These are phyloP conservation scores for Porphyrellus cyaneotinctus DNA, from an alignment of 768 basidiomycete genomes.

Conservation along the genomic window DNA sequence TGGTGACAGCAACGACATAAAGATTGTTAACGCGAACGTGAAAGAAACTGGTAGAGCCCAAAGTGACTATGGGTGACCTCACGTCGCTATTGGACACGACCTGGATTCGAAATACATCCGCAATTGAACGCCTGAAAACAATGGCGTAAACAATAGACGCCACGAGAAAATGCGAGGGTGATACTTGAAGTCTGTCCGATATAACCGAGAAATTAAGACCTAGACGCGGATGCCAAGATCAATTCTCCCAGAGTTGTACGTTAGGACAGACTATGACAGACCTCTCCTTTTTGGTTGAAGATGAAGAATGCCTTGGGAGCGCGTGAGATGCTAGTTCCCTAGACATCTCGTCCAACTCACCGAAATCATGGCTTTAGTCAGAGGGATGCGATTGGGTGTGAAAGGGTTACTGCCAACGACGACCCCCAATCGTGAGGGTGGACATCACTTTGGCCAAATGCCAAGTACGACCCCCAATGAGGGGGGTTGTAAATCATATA, in stretches of 20 bases:
- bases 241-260: not conserved
- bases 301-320: conserved; percentile 90
- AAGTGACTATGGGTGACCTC: conserved; percentile 93
- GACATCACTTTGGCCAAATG: too few species aligned
- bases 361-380: conserved; percentile 40
- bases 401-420: too few species aligned
- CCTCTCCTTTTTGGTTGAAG: conserved; percentile 99
- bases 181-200: conserved; percentile 96
- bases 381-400: not conserved
- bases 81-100: conserved; percentile 98
- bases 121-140: conserved; percentile 77
- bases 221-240: conserved; percentile 28
- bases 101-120: conserved; percentile 98
- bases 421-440: too few species aligned
- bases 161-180: conserved; percentile 24
- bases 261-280: conserved; percentile 35
- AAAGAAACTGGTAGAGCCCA: conserved; percentile 98
- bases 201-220: conserved; percentile 95
- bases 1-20: conserved; percentile 93
- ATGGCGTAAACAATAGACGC: not conserved
- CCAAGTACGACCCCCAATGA: too few species aligned
- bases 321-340: not conserved
- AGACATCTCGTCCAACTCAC: conserved; percentile 29
- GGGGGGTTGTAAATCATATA: too few species aligned
- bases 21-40: conserved; percentile 95